phyloP scores from a whole-genome alignment of 768 basidiomycete genomes.

The Calocybe indica region DNA sequence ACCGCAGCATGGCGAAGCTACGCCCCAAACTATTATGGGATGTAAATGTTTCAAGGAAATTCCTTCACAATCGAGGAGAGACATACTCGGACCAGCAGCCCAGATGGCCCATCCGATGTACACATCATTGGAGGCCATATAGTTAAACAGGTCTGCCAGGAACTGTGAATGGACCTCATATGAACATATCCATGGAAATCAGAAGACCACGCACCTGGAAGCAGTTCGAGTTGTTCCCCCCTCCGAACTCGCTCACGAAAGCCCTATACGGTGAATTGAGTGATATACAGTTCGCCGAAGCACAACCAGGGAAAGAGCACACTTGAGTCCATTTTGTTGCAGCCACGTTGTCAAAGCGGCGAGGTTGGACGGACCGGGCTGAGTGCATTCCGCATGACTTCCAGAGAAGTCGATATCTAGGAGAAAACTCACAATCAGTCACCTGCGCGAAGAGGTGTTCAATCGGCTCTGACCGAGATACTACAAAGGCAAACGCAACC shows the following conservation, averaged over 20 bases:
- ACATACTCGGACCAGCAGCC: slow-evolving; percentile 41
- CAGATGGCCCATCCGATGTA: slow-evolving; percentile 44
- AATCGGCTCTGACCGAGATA: slow-evolving; percentile 1
- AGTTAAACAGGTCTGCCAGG: slow-evolving; percentile 33
- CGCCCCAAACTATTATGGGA: slow-evolving; percentile 34
- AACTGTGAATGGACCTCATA: slow-evolving; percentile 10
- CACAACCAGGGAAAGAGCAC: background rate
- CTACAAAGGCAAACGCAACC: background rate
- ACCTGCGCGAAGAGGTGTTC: too few species aligned
- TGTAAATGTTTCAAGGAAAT: background rate
- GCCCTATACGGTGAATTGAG: slow-evolving; percentile 21
- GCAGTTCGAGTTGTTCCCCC: slow-evolving; percentile 36
- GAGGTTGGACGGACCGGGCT: slow-evolving; percentile 35
- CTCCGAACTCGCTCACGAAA: slow-evolving; percentile 40
- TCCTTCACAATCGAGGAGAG: background rate
- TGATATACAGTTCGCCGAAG: background rate
- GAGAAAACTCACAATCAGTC: too few species aligned
- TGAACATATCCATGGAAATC: background rate
- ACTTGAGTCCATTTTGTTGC: slow-evolving; percentile 37
- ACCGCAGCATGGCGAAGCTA: slow-evolving; percentile 36
- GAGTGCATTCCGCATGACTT: slow-evolving; percentile 32
- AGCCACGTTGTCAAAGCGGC: slow-evolving; percentile 36
- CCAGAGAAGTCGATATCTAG: slow-evolving; percentile 39
- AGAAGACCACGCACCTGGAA: slow-evolving; percentile 22
- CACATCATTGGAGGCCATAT: slow-evolving; percentile 33